Conservation (phyloP, 1,284 basidiomycete species). For the Ganoderma resinaceum region DNA sequence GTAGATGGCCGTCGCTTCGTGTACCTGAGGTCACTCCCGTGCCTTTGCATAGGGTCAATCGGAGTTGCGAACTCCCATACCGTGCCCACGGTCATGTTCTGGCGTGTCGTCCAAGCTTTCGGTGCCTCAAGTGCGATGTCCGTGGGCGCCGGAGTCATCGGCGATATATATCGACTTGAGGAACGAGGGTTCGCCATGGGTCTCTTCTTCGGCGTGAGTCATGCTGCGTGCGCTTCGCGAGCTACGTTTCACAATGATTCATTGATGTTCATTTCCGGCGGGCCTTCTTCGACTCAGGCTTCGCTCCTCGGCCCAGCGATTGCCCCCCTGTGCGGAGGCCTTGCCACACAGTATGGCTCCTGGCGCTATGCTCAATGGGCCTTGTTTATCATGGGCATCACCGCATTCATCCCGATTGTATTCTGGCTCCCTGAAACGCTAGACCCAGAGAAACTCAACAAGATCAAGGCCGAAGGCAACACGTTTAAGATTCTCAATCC, state of each 20-base stretch:
- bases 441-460: constrained; percentile 32
- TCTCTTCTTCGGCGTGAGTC: constrained; percentile 51
- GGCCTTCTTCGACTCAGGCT: constrained; percentile 30
- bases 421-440: constrained; percentile 67
- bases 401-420: constrained; percentile 55
- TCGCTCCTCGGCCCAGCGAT: constrained; percentile 44
- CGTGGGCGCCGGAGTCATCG: constrained; percentile 57
- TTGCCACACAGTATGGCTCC: constrained; percentile 60
- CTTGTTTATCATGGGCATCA: constrained; percentile 54
- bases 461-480: constrained; percentile 40
- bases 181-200: constrained; percentile 57
- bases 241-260: neutral
- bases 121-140: constrained; percentile 54
- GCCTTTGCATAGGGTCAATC: constrained; percentile 64
- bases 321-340: constrained; percentile 47
- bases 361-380: constrained; percentile 74
- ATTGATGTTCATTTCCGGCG: neutral
- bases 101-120: constrained; percentile 68
- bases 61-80: constrained; percentile 60
- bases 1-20: constrained; percentile 69
- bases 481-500: constrained; percentile 65
- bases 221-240: neutral
- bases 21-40: constrained; percentile 65
- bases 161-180: constrained; percentile 55
- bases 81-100: constrained; percentile 61